Evolutionary conservation across 345 rosid species (phyloP).

Genomic region (Eutrema yunnanense): DNA sequence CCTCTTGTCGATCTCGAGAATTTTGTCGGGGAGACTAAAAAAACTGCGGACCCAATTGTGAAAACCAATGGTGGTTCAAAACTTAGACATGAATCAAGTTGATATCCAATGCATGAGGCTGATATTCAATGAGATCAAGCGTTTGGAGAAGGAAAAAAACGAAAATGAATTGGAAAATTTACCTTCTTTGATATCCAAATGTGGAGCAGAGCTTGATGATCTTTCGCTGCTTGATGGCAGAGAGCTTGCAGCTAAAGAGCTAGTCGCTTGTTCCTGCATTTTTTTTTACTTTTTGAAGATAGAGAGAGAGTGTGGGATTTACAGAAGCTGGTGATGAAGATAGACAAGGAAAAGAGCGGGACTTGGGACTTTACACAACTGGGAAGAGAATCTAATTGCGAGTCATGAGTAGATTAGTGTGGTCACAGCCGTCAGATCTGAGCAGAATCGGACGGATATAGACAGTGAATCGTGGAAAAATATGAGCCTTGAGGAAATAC

Average conservation of each 20-base stretch:
- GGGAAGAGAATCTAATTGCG: constrained; percentile 13
- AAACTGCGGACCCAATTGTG: constrained; percentile 10
- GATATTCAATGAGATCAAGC: constrained; percentile 2
- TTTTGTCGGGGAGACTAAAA: constrained; percentile 12
- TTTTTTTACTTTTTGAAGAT: not conserved
- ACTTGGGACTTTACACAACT: constrained; percentile 32
- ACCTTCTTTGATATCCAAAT: constrained; percentile 88
- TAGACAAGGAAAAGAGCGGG: constrained; percentile 47
- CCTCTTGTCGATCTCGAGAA: constrained; percentile 19
- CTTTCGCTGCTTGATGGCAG: constrained; percentile 91
- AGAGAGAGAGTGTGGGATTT: not conserved
- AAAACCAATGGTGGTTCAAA: not conserved
- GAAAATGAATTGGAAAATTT: too few relatives aligned
- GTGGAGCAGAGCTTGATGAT: constrained; percentile 94
- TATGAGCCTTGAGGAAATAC: constrained; percentile 36
- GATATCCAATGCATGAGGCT: constrained; percentile 1
- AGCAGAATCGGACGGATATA: constrained; percentile 23
- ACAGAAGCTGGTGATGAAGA: constrained; percentile 3
- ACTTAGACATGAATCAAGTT: not conserved
- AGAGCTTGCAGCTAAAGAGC: constrained; percentile 80
- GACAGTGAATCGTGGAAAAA: constrained; percentile 41
- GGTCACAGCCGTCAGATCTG: constrained; percentile 31
- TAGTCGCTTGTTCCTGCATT: constrained; percentile 88
- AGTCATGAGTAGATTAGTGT: constrained; percentile 6
- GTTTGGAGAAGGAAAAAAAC: not conserved